Conservation (phyloP, 352 stramenopile species). For the Globisporangium takayamanum region DNA sequence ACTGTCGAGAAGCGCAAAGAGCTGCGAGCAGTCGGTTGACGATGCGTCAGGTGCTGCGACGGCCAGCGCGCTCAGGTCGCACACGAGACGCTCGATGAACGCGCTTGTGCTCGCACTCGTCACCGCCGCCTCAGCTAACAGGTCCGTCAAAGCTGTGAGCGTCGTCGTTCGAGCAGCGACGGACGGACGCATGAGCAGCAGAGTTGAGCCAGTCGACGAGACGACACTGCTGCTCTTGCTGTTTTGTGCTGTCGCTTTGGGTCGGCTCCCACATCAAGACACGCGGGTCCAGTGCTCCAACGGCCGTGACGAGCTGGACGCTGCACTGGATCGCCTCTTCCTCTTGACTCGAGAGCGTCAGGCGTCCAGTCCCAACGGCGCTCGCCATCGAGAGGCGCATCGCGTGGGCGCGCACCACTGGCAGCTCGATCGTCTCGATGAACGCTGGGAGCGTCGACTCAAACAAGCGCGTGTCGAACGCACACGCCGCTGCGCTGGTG, state of each 20-base stretch:
- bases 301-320: conserved; percentile 8
- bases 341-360: conserved; percentile 6
- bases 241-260: not conserved
- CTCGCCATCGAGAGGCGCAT: conserved; percentile 3
- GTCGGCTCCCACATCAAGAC: not conserved
- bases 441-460: conserved; percentile 29
- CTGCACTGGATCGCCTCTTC: conserved; percentile 12
- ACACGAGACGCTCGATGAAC: conserved; percentile 22
- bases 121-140: not conserved
- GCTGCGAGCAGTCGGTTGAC: not conserved
- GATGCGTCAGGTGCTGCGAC: not conserved
- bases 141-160: not conserved
- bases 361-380: not conserved
- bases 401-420: not conserved
- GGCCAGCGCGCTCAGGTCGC: conserved; percentile 18
- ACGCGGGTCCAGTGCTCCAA: not conserved
- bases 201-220: conserved; percentile 2
- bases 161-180: not conserved
- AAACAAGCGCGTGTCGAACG: conserved; percentile 29
- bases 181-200: conserved; percentile 7
- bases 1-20: conserved; percentile 8
- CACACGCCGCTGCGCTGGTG: not conserved
- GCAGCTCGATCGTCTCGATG: conserved; percentile 17
- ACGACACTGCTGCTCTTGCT: not conserved
- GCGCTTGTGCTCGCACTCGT: not conserved